These are phyloP conservation scores for Rhizomucor pusillus DNA, from an alignment of 371 early-diverging fungal genomes.

Conservation along the genomic window DNA sequence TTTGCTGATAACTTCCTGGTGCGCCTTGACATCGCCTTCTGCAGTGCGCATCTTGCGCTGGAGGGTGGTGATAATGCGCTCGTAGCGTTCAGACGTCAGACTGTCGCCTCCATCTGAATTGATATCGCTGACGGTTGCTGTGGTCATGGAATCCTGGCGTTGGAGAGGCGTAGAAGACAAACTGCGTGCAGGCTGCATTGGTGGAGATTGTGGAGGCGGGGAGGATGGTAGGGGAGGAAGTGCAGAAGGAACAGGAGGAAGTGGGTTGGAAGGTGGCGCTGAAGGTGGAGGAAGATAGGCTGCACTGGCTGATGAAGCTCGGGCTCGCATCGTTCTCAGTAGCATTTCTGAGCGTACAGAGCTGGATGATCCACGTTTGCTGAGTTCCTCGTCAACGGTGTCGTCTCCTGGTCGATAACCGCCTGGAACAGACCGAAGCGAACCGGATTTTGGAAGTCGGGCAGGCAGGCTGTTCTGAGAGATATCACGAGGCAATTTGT, in stretches of 20 bases:
- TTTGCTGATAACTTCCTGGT: slow-evolving; percentile 47
- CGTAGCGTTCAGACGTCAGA: slow-evolving; percentile 35
- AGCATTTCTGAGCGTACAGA: slow-evolving; percentile 11
- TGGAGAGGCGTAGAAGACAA: slow-evolving; percentile 5
- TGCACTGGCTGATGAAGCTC: not conserved
- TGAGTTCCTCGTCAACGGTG: not conserved
- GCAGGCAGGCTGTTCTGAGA: not conserved
- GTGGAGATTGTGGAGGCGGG: slow-evolving; percentile 4
- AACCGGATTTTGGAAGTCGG: slow-evolving; percentile 1
- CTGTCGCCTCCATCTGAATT: not conserved
- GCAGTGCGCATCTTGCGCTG: slow-evolving; percentile 39
- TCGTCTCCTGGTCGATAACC: no score
- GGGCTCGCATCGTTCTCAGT: no score
- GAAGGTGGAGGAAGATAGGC: slow-evolving; percentile 34
- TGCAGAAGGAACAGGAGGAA: slow-evolving; percentile 46
- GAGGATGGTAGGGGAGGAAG: slow-evolving; percentile 5
- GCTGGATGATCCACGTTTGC: slow-evolving; percentile 14
- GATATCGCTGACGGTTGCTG: slow-evolving; percentile 3
- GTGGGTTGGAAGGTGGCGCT: slow-evolving; percentile 48
- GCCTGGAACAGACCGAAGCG: not conserved
- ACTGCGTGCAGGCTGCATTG: not conserved
- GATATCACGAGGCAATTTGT: not conserved
- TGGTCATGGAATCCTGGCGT: slow-evolving; percentile 18
- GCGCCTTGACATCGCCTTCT: slow-evolving; percentile 40
- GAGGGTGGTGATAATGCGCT: slow-evolving; percentile 37